phyloP scores from a whole-genome alignment of 2,329 filamentous ascomycete genomes.

The Blastomyces parvus region DNA sequence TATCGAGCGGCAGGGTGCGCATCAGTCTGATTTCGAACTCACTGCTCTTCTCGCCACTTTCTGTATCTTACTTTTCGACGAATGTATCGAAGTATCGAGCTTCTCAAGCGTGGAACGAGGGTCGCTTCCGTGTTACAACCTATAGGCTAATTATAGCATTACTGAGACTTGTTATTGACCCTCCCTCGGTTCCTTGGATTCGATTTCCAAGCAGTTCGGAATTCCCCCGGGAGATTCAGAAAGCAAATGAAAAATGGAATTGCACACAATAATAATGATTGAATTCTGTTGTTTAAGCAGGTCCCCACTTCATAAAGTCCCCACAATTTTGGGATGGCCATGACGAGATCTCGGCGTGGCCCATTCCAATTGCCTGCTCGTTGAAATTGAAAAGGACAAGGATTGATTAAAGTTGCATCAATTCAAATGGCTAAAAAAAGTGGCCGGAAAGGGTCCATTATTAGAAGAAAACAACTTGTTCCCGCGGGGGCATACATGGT shows the following conservation, averaged over 20 bases:
- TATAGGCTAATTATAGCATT: neutral
- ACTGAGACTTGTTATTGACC: neutral
- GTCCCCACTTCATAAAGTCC: neutral
- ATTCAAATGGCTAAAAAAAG: no score
- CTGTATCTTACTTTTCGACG: neutral
- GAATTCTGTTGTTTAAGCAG: neutral
- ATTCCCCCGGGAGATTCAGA: neutral
- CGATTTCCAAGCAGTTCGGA: neutral
- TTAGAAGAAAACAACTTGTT: neutral
- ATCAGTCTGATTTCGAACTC: neutral
- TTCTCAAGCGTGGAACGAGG: neutral
- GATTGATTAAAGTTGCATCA: no score
- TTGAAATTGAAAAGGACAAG: neutral
- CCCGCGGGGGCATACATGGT: neutral
- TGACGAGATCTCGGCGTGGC: neutral
- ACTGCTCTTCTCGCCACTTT: neutral
- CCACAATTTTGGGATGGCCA: neutral
- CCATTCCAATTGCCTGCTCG: neutral
- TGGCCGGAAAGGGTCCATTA: neutral
- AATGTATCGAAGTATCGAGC: neutral
- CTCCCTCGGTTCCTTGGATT: neutral
- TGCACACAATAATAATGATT: no score
- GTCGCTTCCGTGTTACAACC: neutral
- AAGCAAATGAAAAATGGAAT: neutral
- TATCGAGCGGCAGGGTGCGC: neutral